phyloP scores from a whole-genome alignment of 352 stramenopile genomes.

The Phytophthora litchii region DNA sequence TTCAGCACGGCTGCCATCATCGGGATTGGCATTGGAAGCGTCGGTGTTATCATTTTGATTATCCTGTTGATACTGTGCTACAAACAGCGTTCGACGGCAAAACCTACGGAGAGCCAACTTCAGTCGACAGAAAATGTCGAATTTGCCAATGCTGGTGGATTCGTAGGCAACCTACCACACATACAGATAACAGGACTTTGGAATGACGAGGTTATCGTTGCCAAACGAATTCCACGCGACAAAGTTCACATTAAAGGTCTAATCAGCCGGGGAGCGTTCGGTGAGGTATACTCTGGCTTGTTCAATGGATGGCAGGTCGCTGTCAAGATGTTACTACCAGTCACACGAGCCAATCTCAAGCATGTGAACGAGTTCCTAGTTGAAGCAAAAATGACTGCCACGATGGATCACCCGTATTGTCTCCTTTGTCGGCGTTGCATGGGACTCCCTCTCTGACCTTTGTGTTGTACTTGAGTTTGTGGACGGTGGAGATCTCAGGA shows the following conservation, averaged over 20 bases:
- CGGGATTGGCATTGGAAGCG: neutral
- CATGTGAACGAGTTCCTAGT: constrained; percentile 31
- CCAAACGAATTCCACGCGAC: constrained; percentile 34
- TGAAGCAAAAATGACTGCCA: constrained; percentile 44
- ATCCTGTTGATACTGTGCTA: constrained; percentile 10
- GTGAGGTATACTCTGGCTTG: constrained; percentile 47
- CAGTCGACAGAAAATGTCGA: constrained; percentile 6
- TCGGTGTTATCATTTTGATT: constrained; percentile 1
- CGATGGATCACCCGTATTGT: constrained; percentile 53
- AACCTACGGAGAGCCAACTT: constrained; percentile 9
- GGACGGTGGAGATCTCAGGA: constrained; percentile 66
- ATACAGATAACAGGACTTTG: constrained; percentile 15
- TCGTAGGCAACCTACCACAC: neutral
- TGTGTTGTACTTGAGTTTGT: constrained; percentile 61
- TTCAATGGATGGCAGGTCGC: constrained; percentile 41
- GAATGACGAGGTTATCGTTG: constrained; percentile 38
- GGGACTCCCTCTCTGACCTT: constrained; percentile 51
- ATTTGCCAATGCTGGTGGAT: neutral
- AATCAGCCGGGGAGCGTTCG: constrained; percentile 47
- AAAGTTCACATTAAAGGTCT: constrained; percentile 23
- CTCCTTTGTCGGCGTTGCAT: constrained; percentile 58
- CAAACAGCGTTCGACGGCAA: neutral
- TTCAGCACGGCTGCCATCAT: constrained; percentile 10
- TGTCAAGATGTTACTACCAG: constrained; percentile 42
- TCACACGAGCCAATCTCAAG: neutral